Evolutionary conservation across 2,329 filamentous ascomycete species (phyloP).

Genomic region (Bipolaris sorokiniana): DNA sequence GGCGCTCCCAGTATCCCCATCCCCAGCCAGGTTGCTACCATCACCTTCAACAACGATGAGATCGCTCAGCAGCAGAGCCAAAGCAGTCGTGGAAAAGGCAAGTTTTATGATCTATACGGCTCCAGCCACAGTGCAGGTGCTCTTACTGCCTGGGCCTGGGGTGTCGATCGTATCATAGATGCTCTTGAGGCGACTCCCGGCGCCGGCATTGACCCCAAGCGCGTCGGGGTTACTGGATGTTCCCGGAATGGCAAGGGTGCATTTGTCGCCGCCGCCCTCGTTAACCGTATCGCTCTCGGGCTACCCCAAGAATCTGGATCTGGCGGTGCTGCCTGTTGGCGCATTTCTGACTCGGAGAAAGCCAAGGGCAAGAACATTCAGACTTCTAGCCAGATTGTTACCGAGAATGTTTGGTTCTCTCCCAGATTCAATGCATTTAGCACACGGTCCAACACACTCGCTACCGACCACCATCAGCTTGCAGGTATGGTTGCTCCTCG

Average conservation of each 20-base stretch:
- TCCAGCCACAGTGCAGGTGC: constrained; percentile 62
- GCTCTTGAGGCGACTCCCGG: constrained; percentile 59
- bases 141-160: constrained; percentile 69
- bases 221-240: constrained; percentile 65
- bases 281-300: constrained; percentile 64
- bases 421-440: constrained; percentile 61
- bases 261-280: constrained; percentile 65
- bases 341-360: constrained; percentile 55
- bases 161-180: constrained; percentile 65
- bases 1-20: constrained; percentile 63
- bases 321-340: constrained; percentile 67
- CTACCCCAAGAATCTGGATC: constrained; percentile 68
- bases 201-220: constrained; percentile 52
- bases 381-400: constrained; percentile 64
- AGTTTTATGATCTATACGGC: constrained; percentile 67
- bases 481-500: constrained; percentile 63
- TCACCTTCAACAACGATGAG: constrained; percentile 65
- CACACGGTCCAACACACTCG: constrained; percentile 54
- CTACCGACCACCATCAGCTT: constrained; percentile 65
- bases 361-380: constrained; percentile 64
- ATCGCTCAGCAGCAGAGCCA: constrained; percentile 58
- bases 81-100: constrained; percentile 61
- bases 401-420: constrained; percentile 70
- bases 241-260: constrained; percentile 70
- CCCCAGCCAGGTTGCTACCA: constrained; percentile 61